Evolutionary conservation across 2,329 filamentous ascomycete genomes (phyloP), one percentile per base, ranked within the genome.

Genomic region (Aspergillus fijiensis): DNA sequence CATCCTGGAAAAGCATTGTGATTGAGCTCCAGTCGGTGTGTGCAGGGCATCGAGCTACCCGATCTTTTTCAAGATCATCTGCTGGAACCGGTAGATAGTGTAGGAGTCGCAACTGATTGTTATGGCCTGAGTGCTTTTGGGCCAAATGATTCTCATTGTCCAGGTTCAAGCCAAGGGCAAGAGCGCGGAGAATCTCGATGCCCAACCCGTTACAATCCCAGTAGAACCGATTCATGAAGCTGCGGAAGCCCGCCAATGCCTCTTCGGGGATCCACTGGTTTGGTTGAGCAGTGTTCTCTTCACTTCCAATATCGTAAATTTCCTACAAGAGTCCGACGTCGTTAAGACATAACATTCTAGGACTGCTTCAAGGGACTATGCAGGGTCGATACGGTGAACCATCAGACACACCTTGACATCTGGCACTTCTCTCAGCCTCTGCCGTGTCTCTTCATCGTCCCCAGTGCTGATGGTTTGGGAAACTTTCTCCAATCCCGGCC

Each of bases 81-180:
- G 77, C 78, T 27, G 79, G 74, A 4, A 84, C 74, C 2, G 80
- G 74, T 0, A 83, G 82, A 61, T 86, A 89, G 68, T 88, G 85
- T 16, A 88, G 74, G 27, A 89, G 71, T 1, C 87, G 80, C 10
- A 88, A 75, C 61, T 87, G 85, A 62, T 86, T 85, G 64, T 86
- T 82, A 59, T 82, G 77, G 0, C 82, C 81, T 35, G 79, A 80
- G 70, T 88, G 85, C 49, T 82, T 78, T 21, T 71, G 70, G 3
- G 80, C 63, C n/a, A 84, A 70, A 62, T 79, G 75, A 16, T 74
- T 72, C 54, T 80, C 77, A 53, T 81, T 76, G 0, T 78, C 73
- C 2, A 85, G 71, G 3, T 75, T 77, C 45, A 86, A 67, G 1
- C 82, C 82, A 4, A 79, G 57, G 4, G 82, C 80, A 4, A 85